Base-by-base conservation (phyloP, 139 green algal genomes). In the Coccomyxa sp. region DNA sequence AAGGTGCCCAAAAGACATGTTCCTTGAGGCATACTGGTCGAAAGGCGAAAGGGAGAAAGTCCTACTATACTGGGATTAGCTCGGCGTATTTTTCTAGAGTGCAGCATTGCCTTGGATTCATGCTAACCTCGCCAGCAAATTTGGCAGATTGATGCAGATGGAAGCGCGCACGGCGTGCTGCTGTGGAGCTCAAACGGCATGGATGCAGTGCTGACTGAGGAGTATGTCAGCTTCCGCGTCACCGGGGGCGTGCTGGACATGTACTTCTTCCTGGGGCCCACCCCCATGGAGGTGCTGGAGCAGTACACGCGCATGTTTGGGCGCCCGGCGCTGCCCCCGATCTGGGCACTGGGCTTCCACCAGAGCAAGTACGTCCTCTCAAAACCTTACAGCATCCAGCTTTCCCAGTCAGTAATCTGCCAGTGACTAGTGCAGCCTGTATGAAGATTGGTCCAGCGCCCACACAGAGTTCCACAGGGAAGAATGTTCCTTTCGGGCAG, bases 221-320 rank as follows among this genome's bases (percentile, higher is more conserved):
- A 86, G 27, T 33, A 55, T 12, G 70, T 95, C 8, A 85, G 55
- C 74, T 88, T 18, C 73, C 88, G 90, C 64, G 41, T 85, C 3
- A 87, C 83, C 0, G 93, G 93, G 14, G 93, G 93, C 54, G 73
- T 94, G 1, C 33, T 97, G 4, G 93, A 97, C 76, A 14, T 97
- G n/a, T 93, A 85, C 77, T 31, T 95, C 29, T 40, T 84, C 1
- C 36, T 50, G 27, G 93, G 93, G 0, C 93, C 93, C 16, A 82
- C 70, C 22, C 93, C 92, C 2, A 78, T 86, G 40, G 82, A 70
- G 4, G 73, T 77, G 39, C 0, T 29, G 24, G 24, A 22, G 29
- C 92, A 97, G 82, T 91, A 92, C 78, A 91, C 90, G 27, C 35
- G 82, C 8, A 83, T 96, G 18, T 78, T 94, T 40, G 92, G 92